These are phyloP conservation scores for Neurospora tetraspora DNA, from an alignment of 495 filamentous ascomycete genomes.

Conservation along the genomic window DNA sequence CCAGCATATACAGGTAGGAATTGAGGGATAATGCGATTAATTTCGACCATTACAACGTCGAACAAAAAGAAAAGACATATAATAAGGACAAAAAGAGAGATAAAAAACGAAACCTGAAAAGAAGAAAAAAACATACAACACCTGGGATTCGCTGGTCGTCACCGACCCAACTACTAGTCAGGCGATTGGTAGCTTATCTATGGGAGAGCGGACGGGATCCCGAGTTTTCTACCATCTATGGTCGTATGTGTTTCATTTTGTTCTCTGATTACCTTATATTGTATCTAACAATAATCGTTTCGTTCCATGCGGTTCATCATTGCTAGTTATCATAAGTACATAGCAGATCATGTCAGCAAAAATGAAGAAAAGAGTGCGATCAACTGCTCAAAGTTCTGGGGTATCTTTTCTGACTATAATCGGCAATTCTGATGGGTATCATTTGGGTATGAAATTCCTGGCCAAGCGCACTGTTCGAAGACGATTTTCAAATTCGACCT, in stretches of 20 bases:
- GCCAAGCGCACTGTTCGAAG: neutral
- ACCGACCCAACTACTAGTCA: constrained; percentile 35
- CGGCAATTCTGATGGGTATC: neutral
- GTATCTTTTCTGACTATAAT: neutral
- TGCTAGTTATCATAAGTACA: neutral
- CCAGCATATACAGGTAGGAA: too few species aligned
- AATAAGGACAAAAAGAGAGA: neutral
- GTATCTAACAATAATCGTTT: too few species aligned
- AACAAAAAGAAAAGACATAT: neutral
- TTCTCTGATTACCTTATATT: neutral
- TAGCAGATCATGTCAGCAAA: neutral
- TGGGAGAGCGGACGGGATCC: constrained; percentile 34
- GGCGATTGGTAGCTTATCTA: neutral
- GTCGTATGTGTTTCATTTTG: neutral
- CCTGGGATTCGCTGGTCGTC: constrained; percentile 38
- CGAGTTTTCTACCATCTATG: constrained; percentile 14
- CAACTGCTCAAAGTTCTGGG: neutral
- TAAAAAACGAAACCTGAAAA: too few species aligned
- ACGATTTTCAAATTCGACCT: neutral
- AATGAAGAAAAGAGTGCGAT: too few species aligned
- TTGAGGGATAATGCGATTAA: neutral
- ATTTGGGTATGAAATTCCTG: neutral
- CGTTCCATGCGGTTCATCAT: too few species aligned
- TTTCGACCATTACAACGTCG: neutral
- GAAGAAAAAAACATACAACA: constrained; percentile 27